phyloP scores from a whole-genome alignment of 1,139 yeast species.

The Yamadazyma jaroonii region DNA sequence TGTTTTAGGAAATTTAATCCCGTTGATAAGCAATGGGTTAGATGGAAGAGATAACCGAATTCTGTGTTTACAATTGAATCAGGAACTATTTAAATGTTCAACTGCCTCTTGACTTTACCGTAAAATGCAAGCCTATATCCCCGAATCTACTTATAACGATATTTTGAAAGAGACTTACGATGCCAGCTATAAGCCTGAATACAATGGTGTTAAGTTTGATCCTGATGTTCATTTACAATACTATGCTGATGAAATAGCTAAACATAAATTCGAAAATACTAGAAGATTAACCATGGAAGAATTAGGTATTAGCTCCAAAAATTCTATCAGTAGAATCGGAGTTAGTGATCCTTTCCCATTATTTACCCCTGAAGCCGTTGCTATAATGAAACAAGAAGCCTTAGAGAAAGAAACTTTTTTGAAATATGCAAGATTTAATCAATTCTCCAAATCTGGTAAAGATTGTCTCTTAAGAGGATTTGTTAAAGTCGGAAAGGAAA shows the following conservation, averaged over 20 bases:
- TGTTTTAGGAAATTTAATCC: too few relatives aligned
- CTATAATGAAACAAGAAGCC: conserved; percentile 52
- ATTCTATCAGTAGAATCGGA: conserved; percentile 47
- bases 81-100: too few relatives aligned
- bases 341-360: conserved; percentile 56
- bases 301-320: conserved; percentile 32
- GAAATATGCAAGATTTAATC: conserved; percentile 39
- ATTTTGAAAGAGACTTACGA: conserved; percentile 1
- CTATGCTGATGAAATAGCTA: conserved; percentile 24
- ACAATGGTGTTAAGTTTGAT: conserved; percentile 26
- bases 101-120: too few relatives aligned
- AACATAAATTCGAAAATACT: conserved; percentile 27
- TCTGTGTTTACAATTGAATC: too few relatives aligned
- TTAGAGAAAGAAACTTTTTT: conserved; percentile 41
- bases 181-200: background rate
- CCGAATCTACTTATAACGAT: background rate
- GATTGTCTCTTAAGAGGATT: conserved; percentile 50
- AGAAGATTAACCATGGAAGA: conserved; percentile 48
- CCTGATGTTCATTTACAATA: conserved; percentile 44
- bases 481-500: conserved; percentile 31
- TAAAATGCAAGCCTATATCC: too few relatives aligned
- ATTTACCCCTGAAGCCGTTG: conserved; percentile 54
- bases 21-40: too few relatives aligned
- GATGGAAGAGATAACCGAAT: too few relatives aligned
- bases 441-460: conserved; percentile 38